Conservation (phyloP, 805 yeast species). For the Hanseniaspora lachancei region DNA sequence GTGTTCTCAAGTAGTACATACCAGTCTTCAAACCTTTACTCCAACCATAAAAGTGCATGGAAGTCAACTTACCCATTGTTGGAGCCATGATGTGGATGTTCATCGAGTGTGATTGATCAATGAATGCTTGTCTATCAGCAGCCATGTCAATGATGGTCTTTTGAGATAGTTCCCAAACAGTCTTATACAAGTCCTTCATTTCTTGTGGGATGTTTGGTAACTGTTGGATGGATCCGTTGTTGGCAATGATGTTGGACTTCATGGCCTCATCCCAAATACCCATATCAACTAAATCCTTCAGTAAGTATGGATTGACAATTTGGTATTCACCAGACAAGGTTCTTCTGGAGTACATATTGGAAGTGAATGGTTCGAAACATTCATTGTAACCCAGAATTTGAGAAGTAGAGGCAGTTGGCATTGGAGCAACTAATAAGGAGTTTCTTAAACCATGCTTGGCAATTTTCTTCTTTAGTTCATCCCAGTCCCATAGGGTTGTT, state of each 20-base stretch:
- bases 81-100: conserved; percentile 81
- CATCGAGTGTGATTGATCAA: conserved; percentile 87
- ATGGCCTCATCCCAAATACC: conserved; percentile 73
- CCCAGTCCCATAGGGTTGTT: conserved; percentile 79
- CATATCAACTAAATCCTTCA: conserved; percentile 66
- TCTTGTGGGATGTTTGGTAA: conserved; percentile 63
- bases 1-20: conserved; percentile 93
- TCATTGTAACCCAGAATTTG: conserved; percentile 89
- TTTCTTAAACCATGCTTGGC: conserved; percentile 62
- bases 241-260: conserved; percentile 62
- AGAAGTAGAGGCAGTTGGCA: conserved; percentile 98
- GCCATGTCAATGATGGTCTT: conserved; percentile 73
- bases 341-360: conserved; percentile 81
- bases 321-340: conserved; percentile 90
- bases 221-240: conserved; percentile 75
- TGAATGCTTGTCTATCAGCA: conserved; percentile 64
- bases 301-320: conserved; percentile 73
- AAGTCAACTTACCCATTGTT: conserved; percentile 89
- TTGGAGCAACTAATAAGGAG: conserved; percentile 80
- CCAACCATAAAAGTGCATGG: conserved; percentile 99
- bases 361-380: conserved; percentile 92
- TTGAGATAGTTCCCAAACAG: conserved; percentile 95
- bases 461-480: conserved; percentile 45
- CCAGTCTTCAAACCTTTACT: conserved; percentile 96
- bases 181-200: conserved; percentile 66